Base-by-base conservation (phyloP, 2,329 filamentous ascomycete species). In the Talaromyces sp. region DNA sequence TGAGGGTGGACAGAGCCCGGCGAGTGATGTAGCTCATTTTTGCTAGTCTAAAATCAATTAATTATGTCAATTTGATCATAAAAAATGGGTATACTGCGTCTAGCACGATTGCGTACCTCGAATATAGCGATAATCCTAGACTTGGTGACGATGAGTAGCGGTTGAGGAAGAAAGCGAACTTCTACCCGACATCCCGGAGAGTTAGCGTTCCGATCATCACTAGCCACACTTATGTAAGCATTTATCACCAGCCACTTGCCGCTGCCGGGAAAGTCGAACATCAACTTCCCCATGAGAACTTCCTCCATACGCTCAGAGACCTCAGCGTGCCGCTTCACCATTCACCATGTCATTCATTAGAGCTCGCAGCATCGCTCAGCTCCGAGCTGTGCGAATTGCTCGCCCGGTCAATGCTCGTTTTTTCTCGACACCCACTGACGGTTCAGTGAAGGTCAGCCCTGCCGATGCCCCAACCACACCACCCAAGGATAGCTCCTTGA, bases 1-100 rank as follows among this genome's bases (percentile, higher is more conserved):
- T 97, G 82, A 99, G 90, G 86, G 96, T 97, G 80, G 95, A 98
- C 79, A 97, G 90, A 86, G 88, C 91, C 84, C 93, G 89, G 83
- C 91, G 91, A 78, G 89, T 87, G 78, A 96, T 86, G 88, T 89
- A 95, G 87, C 92, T 97, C 93, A 97, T 97, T 83, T 84, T 92
- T 86, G 80, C 73, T 69, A 70, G 70, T 71, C 74, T 76, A 60
- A 43, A 49, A n/a, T 9, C 56, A 50, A 19, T 50, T 14, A 60
- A 22, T 22, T 43, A 39, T 19, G 24, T 45, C 13, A 0, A 33
- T 50, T 47, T 39, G 31, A 49, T 27, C n/a, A 14, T 27, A 39
- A 52, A 4, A 10, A 16, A 24, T 31, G 39, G n/a, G 3, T 63
- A 13, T 10, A 74, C 70, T 35, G n/a, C 3, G 50, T 14, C 31